Evolutionary conservation across 192 early-diverging fungal species (phyloP).

Genomic region (Gonapodya sp.): DNA sequence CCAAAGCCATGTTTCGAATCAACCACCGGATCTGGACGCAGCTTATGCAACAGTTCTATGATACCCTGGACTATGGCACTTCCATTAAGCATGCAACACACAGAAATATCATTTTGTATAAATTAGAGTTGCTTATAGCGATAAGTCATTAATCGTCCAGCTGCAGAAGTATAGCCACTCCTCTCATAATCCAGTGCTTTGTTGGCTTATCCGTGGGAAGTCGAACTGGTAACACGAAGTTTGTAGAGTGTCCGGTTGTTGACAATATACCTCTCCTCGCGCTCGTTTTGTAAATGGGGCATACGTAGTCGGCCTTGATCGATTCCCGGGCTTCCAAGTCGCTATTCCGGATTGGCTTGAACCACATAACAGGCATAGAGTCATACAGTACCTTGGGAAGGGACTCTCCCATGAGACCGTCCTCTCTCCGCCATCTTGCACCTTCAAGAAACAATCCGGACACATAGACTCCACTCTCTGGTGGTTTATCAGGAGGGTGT

Average conservation of each 20-base stretch:
- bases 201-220: conserved; percentile 45
- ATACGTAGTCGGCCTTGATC: conserved; percentile 28
- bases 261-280: conserved; percentile 45
- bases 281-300: conserved; percentile 52
- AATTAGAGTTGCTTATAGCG: too few species aligned
- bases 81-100: too few species aligned
- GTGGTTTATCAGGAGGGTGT: conserved; percentile 33
- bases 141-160: conserved; percentile 32
- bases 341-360: conserved; percentile 25
- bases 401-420: conserved; percentile 42
- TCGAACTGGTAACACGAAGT: conserved; percentile 51
- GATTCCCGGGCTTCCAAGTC: background rate
- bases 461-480: conserved; percentile 29
- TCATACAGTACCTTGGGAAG: conserved; percentile 44
- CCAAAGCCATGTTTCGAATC: too few species aligned
- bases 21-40: too few species aligned
- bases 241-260: conserved; percentile 53
- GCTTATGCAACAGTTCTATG: too few species aligned
- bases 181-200: conserved; percentile 40
- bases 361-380: conserved; percentile 47
- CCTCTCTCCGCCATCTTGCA: conserved; percentile 43
- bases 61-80: too few species aligned
- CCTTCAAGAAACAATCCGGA: conserved; percentile 45
- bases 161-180: conserved; percentile 40
- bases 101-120: too few species aligned